A percentile compares a stretch with the other conserved stretches of the same genome.
These are phyloP conservation scores for Phycomyces nitens DNA, from an alignment of 192 early-diverging fungal species.

Conservation along the genomic window DNA sequence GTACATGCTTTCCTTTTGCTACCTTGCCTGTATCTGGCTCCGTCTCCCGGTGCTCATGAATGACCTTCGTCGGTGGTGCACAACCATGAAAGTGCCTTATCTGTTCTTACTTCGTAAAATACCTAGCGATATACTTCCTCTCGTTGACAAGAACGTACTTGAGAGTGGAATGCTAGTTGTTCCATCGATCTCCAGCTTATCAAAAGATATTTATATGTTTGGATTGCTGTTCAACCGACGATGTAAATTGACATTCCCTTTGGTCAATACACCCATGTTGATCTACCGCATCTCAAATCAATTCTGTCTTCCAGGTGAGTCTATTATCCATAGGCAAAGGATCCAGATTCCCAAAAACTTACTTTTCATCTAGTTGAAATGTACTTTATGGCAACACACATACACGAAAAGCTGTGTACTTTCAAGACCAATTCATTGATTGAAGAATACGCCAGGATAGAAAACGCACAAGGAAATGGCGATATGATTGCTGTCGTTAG, in stretches of 20 bases:
- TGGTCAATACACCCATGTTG: slow-evolving; percentile 15
- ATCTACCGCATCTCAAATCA: slow-evolving; percentile 23
- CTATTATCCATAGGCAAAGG: not conserved
- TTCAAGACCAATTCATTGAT: too few species aligned
- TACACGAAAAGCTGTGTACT: slow-evolving; percentile 5
- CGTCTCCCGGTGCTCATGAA: slow-evolving; percentile 19
- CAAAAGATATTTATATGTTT: not conserved
- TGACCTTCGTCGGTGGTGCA: slow-evolving; percentile 27
- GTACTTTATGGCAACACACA: slow-evolving; percentile 4
- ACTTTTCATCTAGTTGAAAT: slow-evolving; percentile 12
- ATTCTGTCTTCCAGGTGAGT: slow-evolving; percentile 30
- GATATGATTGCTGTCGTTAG: too few species aligned
- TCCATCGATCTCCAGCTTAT: not conserved
- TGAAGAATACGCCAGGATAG: too few species aligned
- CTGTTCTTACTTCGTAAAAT: not conserved
- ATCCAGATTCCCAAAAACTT: too few species aligned
- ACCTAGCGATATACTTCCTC: not conserved
- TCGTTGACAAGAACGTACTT: not conserved
- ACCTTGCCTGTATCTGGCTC: slow-evolving; percentile 21
- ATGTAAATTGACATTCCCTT: slow-evolving; percentile 11
- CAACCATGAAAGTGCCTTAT: slow-evolving; percentile 17
- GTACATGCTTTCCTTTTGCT: slow-evolving; percentile 14
- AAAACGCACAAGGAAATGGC: too few species aligned
- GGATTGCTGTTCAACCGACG: not conserved
- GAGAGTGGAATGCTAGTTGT: not conserved